These are phyloP conservation scores for Entoloma clypeatum DNA, from an alignment of 1,284 basidiomycete species.

Conservation along the genomic window DNA sequence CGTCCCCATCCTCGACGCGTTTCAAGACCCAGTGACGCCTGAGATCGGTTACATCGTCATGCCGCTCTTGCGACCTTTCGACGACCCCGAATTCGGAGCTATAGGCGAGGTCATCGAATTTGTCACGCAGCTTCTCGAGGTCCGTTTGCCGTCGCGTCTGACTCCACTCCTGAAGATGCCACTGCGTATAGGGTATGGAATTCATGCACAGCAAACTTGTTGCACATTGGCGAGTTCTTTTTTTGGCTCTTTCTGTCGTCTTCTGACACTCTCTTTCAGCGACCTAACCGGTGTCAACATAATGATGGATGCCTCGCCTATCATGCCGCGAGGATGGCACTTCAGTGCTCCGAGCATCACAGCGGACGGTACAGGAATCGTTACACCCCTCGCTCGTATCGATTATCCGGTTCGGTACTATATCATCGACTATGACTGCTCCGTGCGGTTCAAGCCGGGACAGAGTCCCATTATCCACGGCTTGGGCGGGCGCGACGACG, in stretches of 20 bases:
- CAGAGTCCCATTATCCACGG: slow-evolving; percentile 19
- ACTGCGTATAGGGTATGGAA: slow-evolving; percentile 23
- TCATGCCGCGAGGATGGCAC: slow-evolving; percentile 30
- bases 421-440: slow-evolving; percentile 28
- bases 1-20: slow-evolving; percentile 26
- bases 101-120: slow-evolving; percentile 30
- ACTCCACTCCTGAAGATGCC: neutral
- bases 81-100: slow-evolving; percentile 27
- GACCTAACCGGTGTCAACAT: slow-evolving; percentile 29
- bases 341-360: slow-evolving; percentile 24
- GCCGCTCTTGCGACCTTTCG: slow-evolving; percentile 26
- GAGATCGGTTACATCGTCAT: slow-evolving; percentile 26
- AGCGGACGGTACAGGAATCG: slow-evolving; percentile 21
- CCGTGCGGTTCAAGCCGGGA: slow-evolving; percentile 22
- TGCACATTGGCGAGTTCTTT: slow-evolving; percentile 25
- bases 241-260: neutral
- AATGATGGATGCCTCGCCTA: slow-evolving; percentile 31
- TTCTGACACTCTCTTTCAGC: slow-evolving; percentile 12
- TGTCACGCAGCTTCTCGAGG: slow-evolving; percentile 27
- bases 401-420: slow-evolving; percentile 29
- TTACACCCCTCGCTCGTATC: slow-evolving; percentile 23
- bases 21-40: slow-evolving; percentile 21
- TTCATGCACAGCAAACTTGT: slow-evolving; percentile 29
- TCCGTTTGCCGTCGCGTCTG: slow-evolving; percentile 6
- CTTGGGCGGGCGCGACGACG: slow-evolving; percentile 25